Evolutionary conservation across 306 rosid genomes (phyloP).

Genomic region (Luffa aegyptiaca): DNA sequence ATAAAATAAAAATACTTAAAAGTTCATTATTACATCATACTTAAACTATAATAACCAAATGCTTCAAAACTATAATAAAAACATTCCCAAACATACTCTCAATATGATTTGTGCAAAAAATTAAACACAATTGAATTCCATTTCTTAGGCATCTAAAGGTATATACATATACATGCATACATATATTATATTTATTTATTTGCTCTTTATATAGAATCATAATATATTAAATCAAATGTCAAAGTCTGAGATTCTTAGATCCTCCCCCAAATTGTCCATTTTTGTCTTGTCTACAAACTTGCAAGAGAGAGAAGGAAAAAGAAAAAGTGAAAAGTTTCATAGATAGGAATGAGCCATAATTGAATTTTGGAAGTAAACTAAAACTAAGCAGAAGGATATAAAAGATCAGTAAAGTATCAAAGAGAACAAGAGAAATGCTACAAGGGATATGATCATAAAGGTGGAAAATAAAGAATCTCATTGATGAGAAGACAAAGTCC

Average conservation of each 20-base stretch:
- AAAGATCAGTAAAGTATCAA: background rate
- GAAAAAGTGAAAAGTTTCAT: background rate
- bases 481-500: background rate
- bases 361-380: background rate
- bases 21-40: too few species aligned
- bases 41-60: too few species aligned
- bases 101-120: too few species aligned
- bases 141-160: background rate
- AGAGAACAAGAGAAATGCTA: background rate
- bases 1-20: too few species aligned
- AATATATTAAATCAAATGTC: slow-evolving; percentile 3
- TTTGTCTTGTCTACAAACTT: background rate
- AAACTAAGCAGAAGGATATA: background rate
- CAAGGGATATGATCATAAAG: background rate
- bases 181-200: background rate
- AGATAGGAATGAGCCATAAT: background rate
- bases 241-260: slow-evolving; percentile 2
- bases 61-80: too few species aligned
- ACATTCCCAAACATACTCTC: too few species aligned
- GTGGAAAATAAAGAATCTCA: background rate
- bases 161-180: background rate
- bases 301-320: background rate
- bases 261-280: slow-evolving; percentile 1
- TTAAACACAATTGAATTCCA: background rate
- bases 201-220: background rate